Evolutionary conservation across 2,329 filamentous ascomycete genomes (phyloP), one percentile per base, ranked within the genome.

Genomic region (Diplodia intermedia): DNA sequence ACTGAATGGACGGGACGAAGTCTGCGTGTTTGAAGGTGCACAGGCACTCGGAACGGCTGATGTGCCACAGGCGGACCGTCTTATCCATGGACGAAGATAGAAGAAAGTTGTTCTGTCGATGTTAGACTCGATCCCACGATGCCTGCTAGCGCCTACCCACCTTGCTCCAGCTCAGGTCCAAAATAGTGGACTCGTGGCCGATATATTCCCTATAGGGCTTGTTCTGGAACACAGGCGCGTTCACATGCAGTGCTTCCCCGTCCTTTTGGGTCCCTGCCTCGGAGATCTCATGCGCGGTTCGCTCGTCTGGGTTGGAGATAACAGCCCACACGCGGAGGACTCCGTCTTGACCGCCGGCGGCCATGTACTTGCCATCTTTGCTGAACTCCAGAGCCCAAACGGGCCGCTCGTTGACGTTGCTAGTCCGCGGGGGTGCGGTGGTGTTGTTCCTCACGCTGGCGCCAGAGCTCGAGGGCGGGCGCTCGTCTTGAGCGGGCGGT

Each of bases 1-100:
- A 99, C 47, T 92, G 89, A 61, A 99, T 94, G 1, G 93, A 94
- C 0, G 95, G 97, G 56, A 98, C 94, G 73, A 97, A 93, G 77
- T 99, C 95, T 73, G 90, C 92, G 79, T 98, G 95, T 74, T 94
- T 92, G 81, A 98, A 99, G 1, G 91, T 93, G 79, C 93, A 97
- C 0, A 99, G 84, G 74, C 93, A 97, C 75, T 98, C 94, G 3
- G 86, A 80, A 65, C 94, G 86, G 75, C 88, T 94, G 70, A 95
- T 85, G 79, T 99, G 95, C 94, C 95, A 99, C 57, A 99, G 80
- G 15, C 93, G 88, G 14, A 99, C 95, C 0, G 94, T 97, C 82
- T 97, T 97, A 78, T 99, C 95, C 93, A 98, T 97, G 0, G 94
- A 97, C 0, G 94, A 96, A 3, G 94, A 97, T 18, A 99, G 84